phyloP scores from a whole-genome alignment of 192 early-diverging fungal genomes.

The Irineochytrium annulatum region DNA sequence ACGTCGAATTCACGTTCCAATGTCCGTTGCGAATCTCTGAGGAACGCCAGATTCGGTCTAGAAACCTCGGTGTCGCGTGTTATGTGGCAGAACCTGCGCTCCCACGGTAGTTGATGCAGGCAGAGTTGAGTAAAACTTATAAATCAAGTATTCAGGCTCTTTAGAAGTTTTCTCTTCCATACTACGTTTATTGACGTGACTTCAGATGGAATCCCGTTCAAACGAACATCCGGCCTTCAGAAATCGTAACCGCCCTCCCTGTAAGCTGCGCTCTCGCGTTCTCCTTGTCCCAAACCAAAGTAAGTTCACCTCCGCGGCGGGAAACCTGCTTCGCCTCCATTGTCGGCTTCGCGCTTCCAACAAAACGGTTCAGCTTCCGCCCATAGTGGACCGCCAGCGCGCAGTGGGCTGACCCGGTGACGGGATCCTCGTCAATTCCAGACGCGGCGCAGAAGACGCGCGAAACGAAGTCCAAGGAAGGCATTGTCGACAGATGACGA shows the following conservation, averaged over 20 bases:
- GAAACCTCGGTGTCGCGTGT: too few relatives aligned
- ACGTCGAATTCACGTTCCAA: too few relatives aligned
- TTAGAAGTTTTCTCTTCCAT: too few relatives aligned
- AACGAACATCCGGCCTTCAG: neutral
- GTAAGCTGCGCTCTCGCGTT: neutral
- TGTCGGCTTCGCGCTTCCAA: neutral
- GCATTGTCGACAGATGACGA: neutral
- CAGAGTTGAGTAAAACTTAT: too few relatives aligned
- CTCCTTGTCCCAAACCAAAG: slow-evolving; percentile 5
- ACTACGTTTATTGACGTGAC: too few relatives aligned
- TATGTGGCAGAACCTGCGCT: too few relatives aligned
- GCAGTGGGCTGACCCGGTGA: slow-evolving; percentile 21
- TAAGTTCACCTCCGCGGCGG: neutral
- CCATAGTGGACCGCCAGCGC: slow-evolving; percentile 4
- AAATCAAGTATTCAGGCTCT: too few relatives aligned
- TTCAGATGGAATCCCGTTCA: too few relatives aligned
- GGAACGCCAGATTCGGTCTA: too few relatives aligned
- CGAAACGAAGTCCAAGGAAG: slow-evolving; percentile 21
- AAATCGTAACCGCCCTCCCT: neutral
- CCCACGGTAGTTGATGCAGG: too few relatives aligned
- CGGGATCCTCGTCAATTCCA: slow-evolving; percentile 41
- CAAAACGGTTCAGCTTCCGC: neutral
- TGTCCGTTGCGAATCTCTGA: too few relatives aligned
- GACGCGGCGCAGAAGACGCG: slow-evolving; percentile 35
- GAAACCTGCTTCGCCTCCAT: slow-evolving; percentile 1